These are phyloP conservation scores for Suhomyces coccinellae DNA, from an alignment of 1,139 yeast species.

Conservation along the genomic window DNA sequence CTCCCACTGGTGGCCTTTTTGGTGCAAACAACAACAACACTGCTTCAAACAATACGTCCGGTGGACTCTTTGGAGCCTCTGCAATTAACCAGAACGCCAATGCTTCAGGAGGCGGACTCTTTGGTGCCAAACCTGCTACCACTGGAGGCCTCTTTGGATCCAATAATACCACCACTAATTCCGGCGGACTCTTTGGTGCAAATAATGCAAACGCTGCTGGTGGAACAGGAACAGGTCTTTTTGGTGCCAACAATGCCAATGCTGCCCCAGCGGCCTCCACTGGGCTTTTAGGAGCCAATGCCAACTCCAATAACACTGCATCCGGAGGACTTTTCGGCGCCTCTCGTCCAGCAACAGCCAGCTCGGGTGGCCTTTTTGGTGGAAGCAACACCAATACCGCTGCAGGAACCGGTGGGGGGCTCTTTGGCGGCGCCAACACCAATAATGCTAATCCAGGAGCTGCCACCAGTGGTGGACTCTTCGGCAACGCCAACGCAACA, in stretches of 20 bases:
- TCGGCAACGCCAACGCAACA: slow-evolving; percentile 16
- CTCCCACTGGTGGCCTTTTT: slow-evolving; percentile 11
- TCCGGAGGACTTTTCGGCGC: slow-evolving; percentile 18
- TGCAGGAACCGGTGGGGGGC: slow-evolving; percentile 13
- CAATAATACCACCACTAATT: slow-evolving; percentile 7
- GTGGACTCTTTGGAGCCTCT: slow-evolving; percentile 17
- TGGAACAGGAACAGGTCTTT: slow-evolving; percentile 12
- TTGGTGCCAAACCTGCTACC: slow-evolving; percentile 5
- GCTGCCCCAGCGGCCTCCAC: slow-evolving; percentile 12
- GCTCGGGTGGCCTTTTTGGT: slow-evolving; percentile 32
- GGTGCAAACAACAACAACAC: slow-evolving; percentile 9
- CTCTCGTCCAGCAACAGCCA: slow-evolving; percentile 2
- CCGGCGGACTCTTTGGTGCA: slow-evolving; percentile 13
- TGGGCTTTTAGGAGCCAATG: slow-evolving; percentile 19
- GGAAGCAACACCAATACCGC: slow-evolving; percentile 11
- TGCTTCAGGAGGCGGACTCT: neutral
- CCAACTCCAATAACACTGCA: slow-evolving; percentile 1
- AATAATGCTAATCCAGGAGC: slow-evolving; percentile 14
- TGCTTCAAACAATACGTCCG: slow-evolving; percentile 8
- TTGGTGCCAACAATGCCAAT: slow-evolving; percentile 11
- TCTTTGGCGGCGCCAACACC: slow-evolving; percentile 13
- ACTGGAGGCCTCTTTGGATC: slow-evolving; percentile 18
- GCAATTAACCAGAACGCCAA: neutral
- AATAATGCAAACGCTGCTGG: neutral
- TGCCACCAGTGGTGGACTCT: slow-evolving; percentile 21